Evolutionary conservation across 2,329 filamentous ascomycete genomes (phyloP).

Genomic region (Tolypocladium endophyticum): DNA sequence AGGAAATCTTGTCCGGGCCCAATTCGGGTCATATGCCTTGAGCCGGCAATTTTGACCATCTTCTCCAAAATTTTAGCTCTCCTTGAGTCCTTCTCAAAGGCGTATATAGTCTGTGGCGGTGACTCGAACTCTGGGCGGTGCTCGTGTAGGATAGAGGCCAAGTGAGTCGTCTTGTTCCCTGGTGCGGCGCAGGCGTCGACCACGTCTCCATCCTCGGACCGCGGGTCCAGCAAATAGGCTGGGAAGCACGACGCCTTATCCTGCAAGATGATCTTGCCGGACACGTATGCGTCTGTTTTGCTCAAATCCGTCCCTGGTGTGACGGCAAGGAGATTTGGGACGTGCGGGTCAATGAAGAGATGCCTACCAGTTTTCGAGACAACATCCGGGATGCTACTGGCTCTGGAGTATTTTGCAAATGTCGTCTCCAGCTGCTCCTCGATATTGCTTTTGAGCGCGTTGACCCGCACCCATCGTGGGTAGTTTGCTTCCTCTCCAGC

Average conservation of each 20-base stretch:
- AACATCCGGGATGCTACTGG: conserved; percentile 46
- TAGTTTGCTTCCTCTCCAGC: conserved; percentile 45
- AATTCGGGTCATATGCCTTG: conserved; percentile 54
- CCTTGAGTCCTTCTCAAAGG: conserved; percentile 65
- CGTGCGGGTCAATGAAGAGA: conserved; percentile 65
- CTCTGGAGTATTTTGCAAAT: conserved; percentile 54
- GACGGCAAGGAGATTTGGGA: conserved; percentile 76
- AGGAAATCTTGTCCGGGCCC: conserved; percentile 74
- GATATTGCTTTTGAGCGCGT: conserved; percentile 62
- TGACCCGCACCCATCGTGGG: conserved; percentile 89
- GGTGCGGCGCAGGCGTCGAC: conserved; percentile 93
- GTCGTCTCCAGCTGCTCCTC: conserved; percentile 64
- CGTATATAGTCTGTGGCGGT: conserved; percentile 45
- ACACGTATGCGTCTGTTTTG: conserved; percentile 60
- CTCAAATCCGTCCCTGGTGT: conserved; percentile 62
- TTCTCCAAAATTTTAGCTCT: conserved; percentile 68
- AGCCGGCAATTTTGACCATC: conserved; percentile 75
- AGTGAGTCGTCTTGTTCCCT: conserved; percentile 94
- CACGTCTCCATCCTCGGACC: conserved; percentile 57
- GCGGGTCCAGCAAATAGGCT: conserved; percentile 70
- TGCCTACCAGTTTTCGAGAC: conserved; percentile 33
- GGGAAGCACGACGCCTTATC: conserved; percentile 98
- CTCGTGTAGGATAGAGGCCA: conserved; percentile 61
- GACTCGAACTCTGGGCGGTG: conserved; percentile 25
- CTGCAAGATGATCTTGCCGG: conserved; percentile 77